Percentiles rank a stretch among this genome's conserved stretches.
Conservation (phyloP, 345 rosid species). For the Hibiscus syriacus region DNA sequence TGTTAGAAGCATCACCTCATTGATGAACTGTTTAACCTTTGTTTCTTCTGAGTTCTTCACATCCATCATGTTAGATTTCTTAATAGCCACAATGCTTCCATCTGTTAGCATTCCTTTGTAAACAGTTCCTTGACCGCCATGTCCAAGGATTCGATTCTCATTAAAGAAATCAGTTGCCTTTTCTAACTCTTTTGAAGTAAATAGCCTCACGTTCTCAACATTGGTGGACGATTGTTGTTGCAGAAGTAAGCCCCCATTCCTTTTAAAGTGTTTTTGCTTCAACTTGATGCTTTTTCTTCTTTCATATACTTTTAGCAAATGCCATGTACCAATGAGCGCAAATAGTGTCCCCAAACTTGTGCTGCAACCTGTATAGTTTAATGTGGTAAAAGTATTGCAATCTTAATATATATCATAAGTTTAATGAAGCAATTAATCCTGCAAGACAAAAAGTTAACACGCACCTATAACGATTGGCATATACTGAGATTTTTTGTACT, state of each 20-base stretch:
- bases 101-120: slow-evolving; percentile 3
- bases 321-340: background rate
- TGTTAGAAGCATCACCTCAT: slow-evolving; percentile 15
- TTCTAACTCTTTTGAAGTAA: slow-evolving; percentile 4
- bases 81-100: slow-evolving; percentile 9
- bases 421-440: background rate
- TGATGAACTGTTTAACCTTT: slow-evolving; percentile 16
- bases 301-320: background rate
- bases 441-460: background rate
- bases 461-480: too few relatives aligned
- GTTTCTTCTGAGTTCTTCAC: background rate
- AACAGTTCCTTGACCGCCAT: slow-evolving; percentile 1
- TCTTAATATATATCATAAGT: too few relatives aligned
- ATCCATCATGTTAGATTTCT: background rate
- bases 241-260: background rate
- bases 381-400: background rate
- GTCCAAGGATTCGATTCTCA: slow-evolving; percentile 4
- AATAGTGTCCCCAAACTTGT: background rate
- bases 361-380: background rate
- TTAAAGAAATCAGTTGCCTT: slow-evolving; percentile 4
- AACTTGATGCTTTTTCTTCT: background rate
- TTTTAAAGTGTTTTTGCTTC: background rate
- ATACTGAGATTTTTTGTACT: too few relatives aligned
- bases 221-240: background rate
- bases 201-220: background rate